These are phyloP conservation scores for Phytophthora megakarya DNA, from an alignment of 352 stramenopile species.

Conservation along the genomic window DNA sequence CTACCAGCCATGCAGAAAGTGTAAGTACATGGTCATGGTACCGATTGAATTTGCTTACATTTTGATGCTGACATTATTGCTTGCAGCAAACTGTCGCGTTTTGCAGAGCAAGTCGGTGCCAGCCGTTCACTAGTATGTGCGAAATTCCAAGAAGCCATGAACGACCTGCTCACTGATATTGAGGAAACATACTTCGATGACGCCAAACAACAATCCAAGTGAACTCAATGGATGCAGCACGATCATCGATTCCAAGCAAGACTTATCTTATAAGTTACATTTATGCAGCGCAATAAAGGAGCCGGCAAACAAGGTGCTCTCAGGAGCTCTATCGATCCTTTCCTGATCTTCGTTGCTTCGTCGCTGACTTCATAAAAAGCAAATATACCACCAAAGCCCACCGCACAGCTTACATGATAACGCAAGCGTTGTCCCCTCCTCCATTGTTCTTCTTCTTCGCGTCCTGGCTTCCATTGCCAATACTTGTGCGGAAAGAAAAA, in stretches of 20 bases:
- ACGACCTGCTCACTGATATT: constrained; percentile 73
- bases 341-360: constrained; percentile 7
- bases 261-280: constrained; percentile 41
- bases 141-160: constrained; percentile 80
- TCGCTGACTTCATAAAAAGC: constrained; percentile 29
- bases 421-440: constrained; percentile 62
- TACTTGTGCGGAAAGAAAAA: constrained; percentile 72
- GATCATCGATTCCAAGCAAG: constrained; percentile 5
- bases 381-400: constrained; percentile 21
- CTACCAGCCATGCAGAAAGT: constrained; percentile 83
- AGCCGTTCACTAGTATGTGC: constrained; percentile 56
- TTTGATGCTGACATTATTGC: constrained; percentile 4
- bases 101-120: constrained; percentile 75
- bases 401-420: constrained; percentile 56
- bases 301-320: constrained; percentile 12
- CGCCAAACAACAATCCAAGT: constrained; percentile 53
- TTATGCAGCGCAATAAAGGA: constrained; percentile 23
- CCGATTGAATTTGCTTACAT: not conserved
- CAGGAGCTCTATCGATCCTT: constrained; percentile 14
- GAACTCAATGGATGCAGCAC: not conserved
- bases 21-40: constrained; percentile 30
- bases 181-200: constrained; percentile 67
- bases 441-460: constrained; percentile 39
- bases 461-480: constrained; percentile 37
- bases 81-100: constrained; percentile 76